Evolutionary conservation across 2,329 filamentous ascomycete species (phyloP), one percentile per base, ranked within the genome.

Genomic region (Colletotrichum brevisporum): DNA sequence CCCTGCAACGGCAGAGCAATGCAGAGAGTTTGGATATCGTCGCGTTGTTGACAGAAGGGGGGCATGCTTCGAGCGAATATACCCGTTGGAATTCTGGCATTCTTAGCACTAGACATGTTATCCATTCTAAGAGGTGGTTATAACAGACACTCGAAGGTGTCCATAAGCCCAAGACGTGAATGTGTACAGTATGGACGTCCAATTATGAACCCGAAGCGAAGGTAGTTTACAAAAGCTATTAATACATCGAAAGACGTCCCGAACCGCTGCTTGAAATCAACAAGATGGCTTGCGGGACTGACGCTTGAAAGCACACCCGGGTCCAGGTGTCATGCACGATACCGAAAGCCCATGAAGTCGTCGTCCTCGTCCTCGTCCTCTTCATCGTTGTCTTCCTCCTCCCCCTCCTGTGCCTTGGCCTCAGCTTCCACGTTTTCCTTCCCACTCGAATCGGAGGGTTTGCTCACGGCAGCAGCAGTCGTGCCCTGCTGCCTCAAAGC

Each of bases 311-410:
- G n/a, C 45, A 39, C 4, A 24, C 9, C 24, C 12, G 5, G n/a
- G 27, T 9, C 10, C 5, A 13, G 16, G 31, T 61, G 59, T 72
- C 74, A 39, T 74, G 76, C 48, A 8, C 78, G 78, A 71, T 89
- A 88, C 39, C 86, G 78, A 72, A 91, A 91, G 2, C 85, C 88
- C 67, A 88, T 88, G 79, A 90, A 92, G 0, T 85, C 83, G 5
- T 88, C 87, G 2, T 86, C 84, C 2, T 84, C 84, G 0, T 86
- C 84, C 2, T 85, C 83, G 0, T 83, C 82, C 3, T 82, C 82
- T 2, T 83, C 82, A 0, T 80, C 82, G 0, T 80, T 77, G 2
- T 80, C 79, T 3, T 78, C 78, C 4, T 79, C 74, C 24, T 81
- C 75, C 15, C 78, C 76, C 6, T 75, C 75, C 31, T 10, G 31